phyloP scores from a whole-genome alignment of 306 rosid species.

The Citrullus mucosospermus region DNA sequence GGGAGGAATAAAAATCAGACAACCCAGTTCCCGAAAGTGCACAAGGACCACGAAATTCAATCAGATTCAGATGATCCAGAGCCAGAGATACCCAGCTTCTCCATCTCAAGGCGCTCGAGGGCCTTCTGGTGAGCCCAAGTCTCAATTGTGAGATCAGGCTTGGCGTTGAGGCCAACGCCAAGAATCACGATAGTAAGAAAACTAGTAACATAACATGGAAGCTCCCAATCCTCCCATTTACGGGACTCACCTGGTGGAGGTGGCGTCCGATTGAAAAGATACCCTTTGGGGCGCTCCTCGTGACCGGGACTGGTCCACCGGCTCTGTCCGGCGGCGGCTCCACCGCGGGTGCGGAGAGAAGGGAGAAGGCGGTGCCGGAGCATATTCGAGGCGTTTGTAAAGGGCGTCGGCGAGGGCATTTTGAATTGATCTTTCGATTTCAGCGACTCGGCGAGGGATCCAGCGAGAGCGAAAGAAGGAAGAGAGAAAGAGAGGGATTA shows the following conservation, averaged over 20 bases:
- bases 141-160: slow-evolving; percentile 96
- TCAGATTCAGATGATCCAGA: slow-evolving; percentile 37
- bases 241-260: slow-evolving; percentile 66
- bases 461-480: not conserved
- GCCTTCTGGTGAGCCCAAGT: slow-evolving; percentile 99
- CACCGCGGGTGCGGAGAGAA: slow-evolving; percentile 62
- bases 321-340: slow-evolving; percentile 43
- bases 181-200: slow-evolving; percentile 95
- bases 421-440: not conserved
- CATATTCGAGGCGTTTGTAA: slow-evolving; percentile 42
- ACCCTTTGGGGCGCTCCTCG: slow-evolving; percentile 78
- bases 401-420: slow-evolving; percentile 35
- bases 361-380: slow-evolving; percentile 64
- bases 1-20: not conserved
- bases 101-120: slow-evolving; percentile 80
- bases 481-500: not conserved
- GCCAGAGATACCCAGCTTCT: slow-evolving; percentile 21
- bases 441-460: not conserved
- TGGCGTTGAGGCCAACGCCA: slow-evolving; percentile 96
- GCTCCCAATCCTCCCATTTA: slow-evolving; percentile 98
- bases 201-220: slow-evolving; percentile 94
- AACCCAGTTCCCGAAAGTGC: slow-evolving; percentile 14
- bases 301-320: slow-evolving; percentile 81
- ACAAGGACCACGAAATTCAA: slow-evolving; percentile 16
- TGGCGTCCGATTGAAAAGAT: slow-evolving; percentile 69